Conservation (phyloP, 1,284 basidiomycete genomes). For the Dichomitus squalens region DNA sequence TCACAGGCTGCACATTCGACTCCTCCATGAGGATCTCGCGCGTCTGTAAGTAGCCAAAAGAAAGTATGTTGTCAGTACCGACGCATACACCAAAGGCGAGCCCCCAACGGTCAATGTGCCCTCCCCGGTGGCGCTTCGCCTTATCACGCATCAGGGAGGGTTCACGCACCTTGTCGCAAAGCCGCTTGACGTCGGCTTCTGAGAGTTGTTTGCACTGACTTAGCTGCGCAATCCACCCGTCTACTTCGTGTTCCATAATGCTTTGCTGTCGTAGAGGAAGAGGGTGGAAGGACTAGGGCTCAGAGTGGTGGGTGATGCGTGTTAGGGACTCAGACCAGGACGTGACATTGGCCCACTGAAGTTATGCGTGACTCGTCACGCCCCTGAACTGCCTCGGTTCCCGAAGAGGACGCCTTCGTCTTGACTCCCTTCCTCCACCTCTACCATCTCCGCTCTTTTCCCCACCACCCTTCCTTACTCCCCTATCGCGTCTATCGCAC, state of each 20-base stretch:
- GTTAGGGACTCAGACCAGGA: conserved; percentile 18
- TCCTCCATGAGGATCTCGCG: conserved; percentile 98
- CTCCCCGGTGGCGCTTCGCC: conserved; percentile 28
- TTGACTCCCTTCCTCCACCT: conserved; percentile 18
- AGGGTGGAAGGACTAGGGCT: conserved; percentile 18
- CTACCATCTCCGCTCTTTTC: conserved; percentile 3
- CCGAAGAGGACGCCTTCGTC: conserved; percentile 5
- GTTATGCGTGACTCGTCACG: conserved; percentile 16
- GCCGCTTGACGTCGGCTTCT: conserved; percentile 94
- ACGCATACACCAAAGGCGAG: conserved; percentile 11
- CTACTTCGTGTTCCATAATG: conserved; percentile 81
- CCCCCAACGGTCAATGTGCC: conserved; percentile 13
- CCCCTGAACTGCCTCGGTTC: conserved; percentile 19
- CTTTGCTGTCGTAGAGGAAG: conserved; percentile 19
- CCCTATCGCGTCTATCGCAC: background rate
- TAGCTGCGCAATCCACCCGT: conserved; percentile 96
- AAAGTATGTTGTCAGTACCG: conserved; percentile 20
- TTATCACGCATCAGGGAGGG: conserved; percentile 33
- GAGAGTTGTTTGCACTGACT: conserved; percentile 97
- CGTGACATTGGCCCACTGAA: conserved; percentile 16
- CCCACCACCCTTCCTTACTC: conserved; percentile 3
- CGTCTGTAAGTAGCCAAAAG: conserved; percentile 57
- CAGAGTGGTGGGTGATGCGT: conserved; percentile 30
- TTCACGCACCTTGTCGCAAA: conserved; percentile 94
- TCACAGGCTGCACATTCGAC: conserved; percentile 96